Evolutionary conservation across 345 rosid species (phyloP), one percentile per base, ranked within the genome.

Genomic region (Hypericum androsaemum): DNA sequence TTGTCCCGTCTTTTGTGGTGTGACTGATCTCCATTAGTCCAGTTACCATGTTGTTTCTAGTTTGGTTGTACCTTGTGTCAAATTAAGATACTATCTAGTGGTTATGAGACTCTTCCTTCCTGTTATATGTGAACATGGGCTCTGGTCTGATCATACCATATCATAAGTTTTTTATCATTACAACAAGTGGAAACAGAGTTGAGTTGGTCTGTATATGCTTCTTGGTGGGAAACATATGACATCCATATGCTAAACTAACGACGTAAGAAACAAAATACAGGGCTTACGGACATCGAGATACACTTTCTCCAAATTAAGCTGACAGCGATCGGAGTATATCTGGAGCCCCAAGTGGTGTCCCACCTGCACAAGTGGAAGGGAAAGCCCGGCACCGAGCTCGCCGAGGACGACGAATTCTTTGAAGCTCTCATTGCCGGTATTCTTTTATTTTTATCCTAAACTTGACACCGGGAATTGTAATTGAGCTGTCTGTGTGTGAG

Each of bases 231-330:
- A 37, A 5, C 0, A 12, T 55, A 48, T 16, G 15, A 12, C 41
- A 3, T 50, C 10, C 7, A 39, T 54, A 17, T 32, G n/a, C 6
- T 54, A 10, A 50, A 7, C 11, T 10, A 14, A 9, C 12, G 2
- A 9, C 9, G n/a, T n/a, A n/a, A 11, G 14, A n/a, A n/a, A n/a
- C n/a, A n/a, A 0, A 12, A 14, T 28, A 50, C 79, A 88, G 97
- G 97, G 42, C 70, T 89, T 43, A 89, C 97, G 13, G 96, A 89
- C 55, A 77, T 89, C 7, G 97, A 86, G 71, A 87, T 89, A 44
- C 97, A 87, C 55, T 89, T 86, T 60, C 82, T 89, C n/a, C 97
- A 89, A 53, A 86, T 89, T 53, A 86, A 89, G 80, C 84, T 84
- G 72, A 89, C 97, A 0, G 96, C 94, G 1, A 84, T 89, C 13